Base-by-base conservation (phyloP, 306 rosid genomes). In the Erythrophleum fordii region DNA sequence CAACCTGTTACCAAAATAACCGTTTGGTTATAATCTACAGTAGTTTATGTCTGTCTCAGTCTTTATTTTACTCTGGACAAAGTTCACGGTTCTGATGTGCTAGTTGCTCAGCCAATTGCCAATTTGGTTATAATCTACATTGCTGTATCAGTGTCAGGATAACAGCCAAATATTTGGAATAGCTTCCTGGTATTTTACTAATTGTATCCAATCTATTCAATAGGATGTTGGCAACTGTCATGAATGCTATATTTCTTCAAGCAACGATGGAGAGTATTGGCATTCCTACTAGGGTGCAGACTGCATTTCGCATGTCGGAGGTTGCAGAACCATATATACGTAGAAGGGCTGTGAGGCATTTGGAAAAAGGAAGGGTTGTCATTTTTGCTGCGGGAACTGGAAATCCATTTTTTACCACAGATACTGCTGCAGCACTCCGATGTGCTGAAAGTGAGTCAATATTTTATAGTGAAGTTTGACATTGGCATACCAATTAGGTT, bases 181-280 rank as follows among this genome's bases (percentile, higher is more conserved):
- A 35, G 34, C 53, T 65, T 67, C 70, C 41, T 28, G 42, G 11
- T 45, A 4, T 61, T 80, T 56, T 67, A 41, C 49, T 60, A 44
- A 46, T 75, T 18, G 58, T 76, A 77, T 58, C 39, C 61, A 56
- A 44, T 52, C 28, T 65, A 55, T 65, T 83, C 77, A 76, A 59
- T 69, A 95, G 98, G 87, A 95, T 95, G 99, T 87, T 95, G 92
- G 99, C 99, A 46, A 91, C 98, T 8, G 98, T 95, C 62, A 95
- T 93, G 99, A 95, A 95, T 85, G 95, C 98, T 56, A 95, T 95
- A 85, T 95, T 88, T 88, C 99, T 95, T 80, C 99, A 95, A 89
- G 97, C 99, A 64, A 95, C 99, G n/a, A 95, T 93, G 99, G 99
- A 95, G 85, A 95, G 99, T 71, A 91, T 95, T 16, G 97, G 98